Percentiles rank a stretch among this genome's conserved stretches.
Conservation (phyloP, 768 basidiomycete species). For the Termitomyces sp. region DNA sequence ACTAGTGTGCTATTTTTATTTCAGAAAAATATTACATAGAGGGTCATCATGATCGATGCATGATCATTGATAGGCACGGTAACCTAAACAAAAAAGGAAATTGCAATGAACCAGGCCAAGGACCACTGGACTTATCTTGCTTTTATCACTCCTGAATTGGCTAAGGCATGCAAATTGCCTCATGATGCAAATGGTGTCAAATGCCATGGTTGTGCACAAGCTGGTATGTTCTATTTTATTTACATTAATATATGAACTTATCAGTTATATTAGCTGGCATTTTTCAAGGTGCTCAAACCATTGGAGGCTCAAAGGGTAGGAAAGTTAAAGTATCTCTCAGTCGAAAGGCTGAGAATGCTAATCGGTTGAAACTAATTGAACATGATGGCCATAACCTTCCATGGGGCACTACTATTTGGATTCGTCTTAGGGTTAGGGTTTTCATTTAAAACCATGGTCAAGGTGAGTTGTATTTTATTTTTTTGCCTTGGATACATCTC, state of each 20-base stretch:
- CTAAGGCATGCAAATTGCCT: not conserved
- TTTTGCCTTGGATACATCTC: no score
- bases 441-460: fast-evolving
- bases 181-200: not conserved
- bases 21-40: not conserved
- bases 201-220: not conserved
- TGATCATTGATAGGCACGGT: not conserved
- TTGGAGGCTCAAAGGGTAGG: not conserved
- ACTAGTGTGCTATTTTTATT: not conserved
- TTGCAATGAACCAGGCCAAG: no score
- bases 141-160: not conserved
- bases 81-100: not conserved
- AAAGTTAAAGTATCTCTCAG: not conserved
- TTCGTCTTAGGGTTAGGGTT: not conserved
- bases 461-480: not conserved
- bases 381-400: not conserved
- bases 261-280: not conserved
- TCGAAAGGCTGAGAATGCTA: not conserved
- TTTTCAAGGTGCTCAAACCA: not conserved
- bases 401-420: not conserved
- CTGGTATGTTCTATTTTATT: not conserved
- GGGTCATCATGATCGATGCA: not conserved
- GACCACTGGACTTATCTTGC: not conserved
- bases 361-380: fast-evolving
- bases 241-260: not conserved